A percentile compares a stretch with the other conserved stretches of the same genome.
phyloP scores from a whole-genome alignment of 2,329 filamentous ascomycete species.

The Blastomyces gilchristii region DNA sequence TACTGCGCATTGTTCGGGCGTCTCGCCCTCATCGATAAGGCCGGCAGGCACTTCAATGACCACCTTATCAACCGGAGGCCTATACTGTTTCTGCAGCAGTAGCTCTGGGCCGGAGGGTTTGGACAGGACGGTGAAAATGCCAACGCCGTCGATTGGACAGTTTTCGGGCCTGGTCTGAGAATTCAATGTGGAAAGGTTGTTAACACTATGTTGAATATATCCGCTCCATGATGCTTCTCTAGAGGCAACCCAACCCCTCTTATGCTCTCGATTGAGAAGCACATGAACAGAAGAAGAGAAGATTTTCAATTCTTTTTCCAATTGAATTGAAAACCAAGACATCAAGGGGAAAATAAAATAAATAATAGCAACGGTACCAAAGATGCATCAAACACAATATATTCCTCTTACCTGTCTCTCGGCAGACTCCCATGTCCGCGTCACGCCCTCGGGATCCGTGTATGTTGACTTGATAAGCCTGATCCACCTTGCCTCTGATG shows the following conservation, averaged over 20 bases:
- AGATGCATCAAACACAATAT: background rate
- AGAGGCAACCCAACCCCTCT: too few species aligned
- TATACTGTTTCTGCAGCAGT: constrained; percentile 50
- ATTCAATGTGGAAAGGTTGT: background rate
- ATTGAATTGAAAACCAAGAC: background rate
- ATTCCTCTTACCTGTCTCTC: constrained; percentile 32
- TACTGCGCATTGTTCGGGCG: constrained; percentile 45
- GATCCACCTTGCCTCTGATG: constrained; percentile 34
- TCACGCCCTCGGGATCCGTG: constrained; percentile 33
- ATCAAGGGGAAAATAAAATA: background rate
- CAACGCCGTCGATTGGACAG: constrained; percentile 46
- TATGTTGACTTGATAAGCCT: constrained; percentile 36
- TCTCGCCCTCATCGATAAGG: constrained; percentile 49
- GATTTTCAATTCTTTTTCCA: background rate
- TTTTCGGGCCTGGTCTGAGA: constrained; percentile 40
- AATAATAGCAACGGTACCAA: constrained; percentile 12
- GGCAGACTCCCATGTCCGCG: constrained; percentile 37
- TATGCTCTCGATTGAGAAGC: background rate
- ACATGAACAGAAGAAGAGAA: background rate
- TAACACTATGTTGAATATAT: background rate
- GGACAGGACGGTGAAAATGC: constrained; percentile 49
- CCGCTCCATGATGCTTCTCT: background rate
- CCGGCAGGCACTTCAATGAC: constrained; percentile 53
- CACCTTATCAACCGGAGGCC: constrained; percentile 48
- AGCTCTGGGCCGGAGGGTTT: constrained; percentile 42